Percentiles rank a stretch among this genome's conserved stretches.
phyloP scores from a whole-genome alignment of 169 alveolate species.

The Plasmodium vivax region DNA sequence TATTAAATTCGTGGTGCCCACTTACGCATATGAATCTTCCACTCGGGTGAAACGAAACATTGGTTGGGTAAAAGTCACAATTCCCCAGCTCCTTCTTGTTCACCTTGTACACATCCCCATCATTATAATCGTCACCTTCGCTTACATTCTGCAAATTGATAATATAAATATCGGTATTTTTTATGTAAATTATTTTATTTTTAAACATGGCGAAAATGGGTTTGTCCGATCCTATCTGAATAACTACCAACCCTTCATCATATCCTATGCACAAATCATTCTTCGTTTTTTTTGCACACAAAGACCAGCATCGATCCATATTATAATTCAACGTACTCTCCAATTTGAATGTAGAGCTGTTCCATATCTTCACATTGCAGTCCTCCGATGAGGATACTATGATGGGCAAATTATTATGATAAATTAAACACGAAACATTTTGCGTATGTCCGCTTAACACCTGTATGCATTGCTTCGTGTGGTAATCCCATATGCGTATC shows the following conservation, averaged over 20 bases:
- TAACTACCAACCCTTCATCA: constrained; percentile 93
- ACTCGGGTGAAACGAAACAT: constrained; percentile 95
- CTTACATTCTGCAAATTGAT: constrained; percentile 89
- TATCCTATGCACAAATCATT: constrained; percentile 89
- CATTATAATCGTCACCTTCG: constrained; percentile 46
- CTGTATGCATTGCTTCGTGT: constrained; percentile 97
- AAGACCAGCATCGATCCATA: constrained; percentile 95
- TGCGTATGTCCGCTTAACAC: constrained; percentile 95
- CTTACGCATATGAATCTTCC: constrained; percentile 96
- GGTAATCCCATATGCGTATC: constrained; percentile 98
- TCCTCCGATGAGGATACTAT: constrained; percentile 97
- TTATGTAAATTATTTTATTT: constrained; percentile 95
- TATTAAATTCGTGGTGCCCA: constrained; percentile 97
- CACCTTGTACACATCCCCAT: constrained; percentile 73
- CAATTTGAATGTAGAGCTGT: constrained; percentile 93
- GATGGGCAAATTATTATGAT: constrained; percentile 95
- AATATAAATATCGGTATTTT: constrained; percentile 94
- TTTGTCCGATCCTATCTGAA: constrained; percentile 96
- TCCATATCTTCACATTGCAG: constrained; percentile 96
- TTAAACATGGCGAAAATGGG: constrained; percentile 95
- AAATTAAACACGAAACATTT: constrained; percentile 93
- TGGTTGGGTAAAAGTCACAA: constrained; percentile 95
- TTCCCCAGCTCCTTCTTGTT: constrained; percentile 91
- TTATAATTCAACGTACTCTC: constrained; percentile 95
- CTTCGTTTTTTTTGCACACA: constrained; percentile 84